Conservation (phyloP, 257 asterid genomes). For the Salvia rosmarinus region DNA sequence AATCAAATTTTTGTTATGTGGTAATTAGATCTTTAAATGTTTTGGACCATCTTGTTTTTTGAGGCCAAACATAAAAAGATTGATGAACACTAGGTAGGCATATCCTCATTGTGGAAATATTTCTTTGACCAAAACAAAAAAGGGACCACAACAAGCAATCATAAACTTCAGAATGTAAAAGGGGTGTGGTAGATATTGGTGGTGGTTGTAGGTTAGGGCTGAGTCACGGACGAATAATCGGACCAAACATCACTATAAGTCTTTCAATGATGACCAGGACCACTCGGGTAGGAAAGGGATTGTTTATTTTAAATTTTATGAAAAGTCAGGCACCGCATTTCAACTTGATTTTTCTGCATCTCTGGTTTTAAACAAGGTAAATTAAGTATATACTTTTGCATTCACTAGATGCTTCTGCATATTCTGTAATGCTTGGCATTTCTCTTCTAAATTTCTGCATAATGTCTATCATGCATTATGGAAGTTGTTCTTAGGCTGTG, state of each 20-base stretch:
- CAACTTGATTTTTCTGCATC: neutral
- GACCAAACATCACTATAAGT: neutral
- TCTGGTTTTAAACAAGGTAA: neutral
- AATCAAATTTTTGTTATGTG: neutral
- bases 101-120: neutral
- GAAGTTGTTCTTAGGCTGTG: neutral
- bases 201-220: constrained; percentile 14
- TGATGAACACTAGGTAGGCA: neutral
- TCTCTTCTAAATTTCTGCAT: neutral
- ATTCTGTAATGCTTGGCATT: neutral
- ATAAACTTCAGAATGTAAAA: neutral
- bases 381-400: neutral
- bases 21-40: neutral
- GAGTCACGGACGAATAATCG: neutral
- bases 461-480: no score
- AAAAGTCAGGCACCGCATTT: neutral
- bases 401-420: neutral
- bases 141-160: neutral
- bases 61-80: neutral
- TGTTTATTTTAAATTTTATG: neutral
- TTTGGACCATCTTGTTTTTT: neutral
- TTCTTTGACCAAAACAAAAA: neutral
- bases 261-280: constrained; percentile 17
- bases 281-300: neutral
- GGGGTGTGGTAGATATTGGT: neutral